Evolutionary conservation across 139 green algal species (phyloP).

Genomic region (Nannochloris sp.): DNA sequence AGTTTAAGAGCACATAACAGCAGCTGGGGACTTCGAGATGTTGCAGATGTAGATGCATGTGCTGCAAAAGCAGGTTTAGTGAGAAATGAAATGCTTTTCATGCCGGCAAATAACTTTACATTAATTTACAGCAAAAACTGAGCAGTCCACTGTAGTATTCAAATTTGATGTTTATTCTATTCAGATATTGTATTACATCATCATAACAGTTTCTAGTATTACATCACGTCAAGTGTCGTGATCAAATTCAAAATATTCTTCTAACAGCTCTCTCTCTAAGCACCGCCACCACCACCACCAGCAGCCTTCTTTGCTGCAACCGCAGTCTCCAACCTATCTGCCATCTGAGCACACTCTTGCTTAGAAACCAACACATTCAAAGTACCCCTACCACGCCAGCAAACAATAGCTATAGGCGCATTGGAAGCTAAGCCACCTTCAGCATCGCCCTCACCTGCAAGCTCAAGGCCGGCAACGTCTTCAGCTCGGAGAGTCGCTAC

Average conservation of each 20-base stretch:
- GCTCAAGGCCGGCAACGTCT: constrained; percentile 31
- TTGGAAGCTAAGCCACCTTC: constrained; percentile 40
- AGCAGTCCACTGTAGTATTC: too few relatives aligned
- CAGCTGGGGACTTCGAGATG: constrained; percentile 51
- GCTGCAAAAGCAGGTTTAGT: constrained; percentile 27
- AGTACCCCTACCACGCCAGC: constrained; percentile 66
- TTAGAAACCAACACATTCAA: constrained; percentile 75
- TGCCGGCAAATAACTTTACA: constrained; percentile 58
- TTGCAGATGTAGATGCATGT: constrained; percentile 23
- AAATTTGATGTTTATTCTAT: too few relatives aligned
- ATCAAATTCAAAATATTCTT: too few relatives aligned
- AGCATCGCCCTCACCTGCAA: background rate
- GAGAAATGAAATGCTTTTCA: constrained; percentile 14
- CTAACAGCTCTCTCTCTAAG: too few relatives aligned
- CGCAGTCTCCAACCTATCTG: constrained; percentile 43
- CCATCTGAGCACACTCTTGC: constrained; percentile 58
- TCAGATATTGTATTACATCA: too few relatives aligned
- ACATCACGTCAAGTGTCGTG: too few relatives aligned
- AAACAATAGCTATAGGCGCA: constrained; percentile 64
- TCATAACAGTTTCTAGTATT: too few relatives aligned
- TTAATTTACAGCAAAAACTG: too few relatives aligned
- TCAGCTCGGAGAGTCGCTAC: constrained; percentile 30
- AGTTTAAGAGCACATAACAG: constrained; percentile 26
- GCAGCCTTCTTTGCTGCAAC: background rate
- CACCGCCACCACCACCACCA: too few relatives aligned